phyloP scores from a whole-genome alignment of 176 grass and related monocot genomes.

The Cenchrus purpureus region DNA sequence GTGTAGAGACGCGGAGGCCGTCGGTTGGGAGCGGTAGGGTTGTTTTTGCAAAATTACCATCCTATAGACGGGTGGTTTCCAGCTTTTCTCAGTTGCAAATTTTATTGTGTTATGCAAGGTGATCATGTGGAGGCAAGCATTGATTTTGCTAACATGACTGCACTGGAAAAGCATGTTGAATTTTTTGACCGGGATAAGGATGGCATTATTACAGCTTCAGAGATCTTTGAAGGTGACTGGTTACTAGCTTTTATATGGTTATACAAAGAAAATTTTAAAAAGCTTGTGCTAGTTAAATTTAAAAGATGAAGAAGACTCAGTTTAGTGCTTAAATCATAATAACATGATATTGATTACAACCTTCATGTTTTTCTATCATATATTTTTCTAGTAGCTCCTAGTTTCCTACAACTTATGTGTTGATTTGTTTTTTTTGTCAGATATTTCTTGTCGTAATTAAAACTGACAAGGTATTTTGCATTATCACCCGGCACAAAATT shows the following conservation, averaged over 20 bases:
- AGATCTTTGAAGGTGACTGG: conserved; percentile 60
- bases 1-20: too few relatives aligned
- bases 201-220: conserved; percentile 58
- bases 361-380: background rate
- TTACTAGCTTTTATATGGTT: background rate
- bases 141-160: conserved; percentile 48
- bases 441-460: background rate
- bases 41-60: too few relatives aligned
- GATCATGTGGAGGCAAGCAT: background rate
- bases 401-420: background rate
- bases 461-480: background rate
- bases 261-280: background rate
- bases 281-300: background rate
- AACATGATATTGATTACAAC: background rate
- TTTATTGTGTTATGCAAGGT: conserved; percentile 12
- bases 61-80: background rate
- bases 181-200: conserved; percentile 77
- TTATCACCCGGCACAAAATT: background rate
- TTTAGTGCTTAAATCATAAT: background rate
- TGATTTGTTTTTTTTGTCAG: background rate
- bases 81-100: background rate
- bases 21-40: too few relatives aligned
- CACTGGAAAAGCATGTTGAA: conserved; percentile 64
- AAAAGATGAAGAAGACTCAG: background rate
- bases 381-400: background rate